Conservation (phyloP, 768 basidiomycete genomes). For the Kwoniella europaea region DNA sequence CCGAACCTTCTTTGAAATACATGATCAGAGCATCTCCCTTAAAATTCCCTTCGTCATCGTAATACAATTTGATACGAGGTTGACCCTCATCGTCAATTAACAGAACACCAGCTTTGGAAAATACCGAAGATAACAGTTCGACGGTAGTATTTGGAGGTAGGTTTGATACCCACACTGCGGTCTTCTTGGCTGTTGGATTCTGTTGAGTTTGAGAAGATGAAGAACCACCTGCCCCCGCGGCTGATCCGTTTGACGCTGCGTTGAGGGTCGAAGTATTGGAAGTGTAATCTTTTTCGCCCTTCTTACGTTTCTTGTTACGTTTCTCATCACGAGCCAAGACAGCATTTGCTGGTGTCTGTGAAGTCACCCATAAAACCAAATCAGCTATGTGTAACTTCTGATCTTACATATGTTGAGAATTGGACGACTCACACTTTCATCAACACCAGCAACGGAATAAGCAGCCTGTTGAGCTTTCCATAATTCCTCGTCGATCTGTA, state of each 20-base stretch:
- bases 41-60: slow-evolving; percentile 81
- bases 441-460: slow-evolving; percentile 88
- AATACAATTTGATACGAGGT: slow-evolving; percentile 95
- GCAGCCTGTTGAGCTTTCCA: slow-evolving; percentile 90
- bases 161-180: slow-evolving; percentile 84
- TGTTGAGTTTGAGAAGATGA: slow-evolving; percentile 59
- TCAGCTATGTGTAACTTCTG: not conserved
- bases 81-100: slow-evolving; percentile 90
- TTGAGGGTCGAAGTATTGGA: slow-evolving; percentile 61
- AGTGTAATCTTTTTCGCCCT: slow-evolving; percentile 65
- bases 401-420: not conserved
- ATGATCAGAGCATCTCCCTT: slow-evolving; percentile 94
- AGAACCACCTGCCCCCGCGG: slow-evolving; percentile 65
- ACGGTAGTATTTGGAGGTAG: slow-evolving; percentile 76
- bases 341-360: slow-evolving; percentile 82
- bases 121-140: slow-evolving; percentile 81
- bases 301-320: slow-evolving; percentile 66
- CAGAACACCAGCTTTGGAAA: slow-evolving; percentile 87
- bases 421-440: slow-evolving; percentile 76
- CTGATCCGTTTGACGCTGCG: not conserved
- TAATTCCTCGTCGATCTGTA: slow-evolving; percentile 82
- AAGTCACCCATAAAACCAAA: too few relatives aligned
- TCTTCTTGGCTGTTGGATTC: slow-evolving; percentile 72
- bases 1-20: slow-evolving; percentile 97
- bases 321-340: slow-evolving; percentile 63